phyloP scores from a whole-genome alignment of 1,284 basidiomycete species.

The Butyriboletus appendiculatus region DNA sequence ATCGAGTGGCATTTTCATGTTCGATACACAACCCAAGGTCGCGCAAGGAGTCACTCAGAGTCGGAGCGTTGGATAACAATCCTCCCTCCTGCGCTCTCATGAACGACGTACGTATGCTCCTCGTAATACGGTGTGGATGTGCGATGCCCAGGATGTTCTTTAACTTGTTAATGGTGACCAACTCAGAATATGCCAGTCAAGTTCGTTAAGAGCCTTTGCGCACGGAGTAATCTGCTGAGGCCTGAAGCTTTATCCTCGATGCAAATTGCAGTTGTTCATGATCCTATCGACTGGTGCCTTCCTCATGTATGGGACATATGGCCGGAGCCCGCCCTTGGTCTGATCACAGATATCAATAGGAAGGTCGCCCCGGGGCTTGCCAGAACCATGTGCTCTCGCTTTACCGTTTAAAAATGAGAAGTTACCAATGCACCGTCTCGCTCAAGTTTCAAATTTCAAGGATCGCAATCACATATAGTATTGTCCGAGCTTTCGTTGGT shows the following conservation, averaged over 20 bases:
- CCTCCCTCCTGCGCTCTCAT: not conserved
- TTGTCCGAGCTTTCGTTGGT: not conserved
- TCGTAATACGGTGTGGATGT: constrained; percentile 4
- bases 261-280: not conserved
- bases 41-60: not conserved
- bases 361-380: not conserved
- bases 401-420: not conserved
- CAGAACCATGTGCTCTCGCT: not conserved
- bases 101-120: constrained; percentile 3
- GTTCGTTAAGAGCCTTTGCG: not conserved
- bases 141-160: not conserved
- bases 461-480: not conserved
- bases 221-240: not conserved
- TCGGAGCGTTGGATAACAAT: not conserved
- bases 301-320: not conserved
- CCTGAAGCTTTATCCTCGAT: not conserved
- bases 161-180: not conserved
- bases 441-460: not conserved
- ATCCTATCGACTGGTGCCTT: not conserved
- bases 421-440: not conserved
- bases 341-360: not conserved
- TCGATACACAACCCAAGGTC: not conserved
- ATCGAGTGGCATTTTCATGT: not conserved
- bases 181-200: not conserved
- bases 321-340: not conserved